Evolutionary conservation across 2,329 filamentous ascomycete genomes (phyloP).

Genomic region (Xylaria sp.): DNA sequence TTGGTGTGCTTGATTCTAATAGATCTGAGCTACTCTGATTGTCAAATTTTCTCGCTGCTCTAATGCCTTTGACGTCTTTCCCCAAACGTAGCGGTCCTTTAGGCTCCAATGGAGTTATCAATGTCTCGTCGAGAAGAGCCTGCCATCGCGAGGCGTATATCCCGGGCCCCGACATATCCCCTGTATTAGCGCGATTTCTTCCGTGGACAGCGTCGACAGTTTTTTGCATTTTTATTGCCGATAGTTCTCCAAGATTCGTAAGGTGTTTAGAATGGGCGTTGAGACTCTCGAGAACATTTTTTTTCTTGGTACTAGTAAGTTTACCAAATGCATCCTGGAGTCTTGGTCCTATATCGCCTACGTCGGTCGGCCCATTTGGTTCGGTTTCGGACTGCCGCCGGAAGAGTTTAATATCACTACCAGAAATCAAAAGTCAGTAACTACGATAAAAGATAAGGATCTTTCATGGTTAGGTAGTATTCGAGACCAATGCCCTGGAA

Average conservation of each 20-base stretch:
- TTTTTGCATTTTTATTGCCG: slow-evolving; percentile 63
- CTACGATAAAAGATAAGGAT: neutral
- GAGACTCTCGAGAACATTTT: slow-evolving; percentile 60
- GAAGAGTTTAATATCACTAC: slow-evolving; percentile 65
- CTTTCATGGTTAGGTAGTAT: neutral
- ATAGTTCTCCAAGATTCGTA: slow-evolving; percentile 62
- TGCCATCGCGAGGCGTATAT: slow-evolving; percentile 80
- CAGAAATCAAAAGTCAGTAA: slow-evolving; percentile 10
- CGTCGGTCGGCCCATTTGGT: neutral
- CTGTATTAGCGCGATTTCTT: slow-evolving; percentile 12
- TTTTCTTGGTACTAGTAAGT: slow-evolving; percentile 60
- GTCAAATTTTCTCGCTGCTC: slow-evolving; percentile 57
- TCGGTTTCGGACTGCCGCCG: slow-evolving; percentile 40
- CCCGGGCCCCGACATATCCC: slow-evolving; percentile 69
- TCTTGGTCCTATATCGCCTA: slow-evolving; percentile 51
- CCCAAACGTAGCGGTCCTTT: slow-evolving; percentile 64
- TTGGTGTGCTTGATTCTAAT: slow-evolving; percentile 40
- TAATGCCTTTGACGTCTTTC: slow-evolving; percentile 59
- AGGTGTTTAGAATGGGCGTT: slow-evolving; percentile 72
- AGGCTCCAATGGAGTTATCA: slow-evolving; percentile 69
- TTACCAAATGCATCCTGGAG: slow-evolving; percentile 56
- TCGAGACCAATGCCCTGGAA: neutral
- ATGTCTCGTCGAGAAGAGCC: slow-evolving; percentile 73
- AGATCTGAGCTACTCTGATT: slow-evolving; percentile 44
- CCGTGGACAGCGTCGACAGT: slow-evolving; percentile 59